phyloP scores from a whole-genome alignment of 2,329 filamentous ascomycete species.

The Ophiostoma montium region DNA sequence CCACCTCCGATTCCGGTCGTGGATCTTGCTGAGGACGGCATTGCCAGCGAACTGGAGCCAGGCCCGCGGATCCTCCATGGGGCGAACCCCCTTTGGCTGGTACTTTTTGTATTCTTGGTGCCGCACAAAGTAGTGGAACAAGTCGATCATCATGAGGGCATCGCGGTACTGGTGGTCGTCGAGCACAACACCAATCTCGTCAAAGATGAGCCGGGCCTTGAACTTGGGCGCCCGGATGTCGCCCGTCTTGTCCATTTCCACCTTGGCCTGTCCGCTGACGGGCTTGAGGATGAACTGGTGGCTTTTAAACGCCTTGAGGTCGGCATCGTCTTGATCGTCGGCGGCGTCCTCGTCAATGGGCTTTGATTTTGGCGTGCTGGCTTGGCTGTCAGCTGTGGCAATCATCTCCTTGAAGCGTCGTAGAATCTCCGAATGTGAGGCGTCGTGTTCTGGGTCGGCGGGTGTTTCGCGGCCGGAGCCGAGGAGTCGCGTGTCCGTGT shows the following conservation, averaged over 20 bases:
- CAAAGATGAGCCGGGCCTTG: slow-evolving; percentile 83
- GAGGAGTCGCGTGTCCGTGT: slow-evolving; percentile 77
- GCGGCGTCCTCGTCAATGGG: slow-evolving; percentile 30
- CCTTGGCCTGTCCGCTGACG: slow-evolving; percentile 85
- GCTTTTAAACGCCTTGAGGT: slow-evolving; percentile 19
- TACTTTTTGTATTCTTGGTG: slow-evolving; percentile 94
- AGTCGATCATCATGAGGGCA: slow-evolving; percentile 90
- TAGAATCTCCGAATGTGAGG: slow-evolving; percentile 57
- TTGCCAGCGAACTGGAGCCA: slow-evolving; percentile 89
- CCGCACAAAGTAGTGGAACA: slow-evolving; percentile 96
- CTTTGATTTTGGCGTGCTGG: background rate
- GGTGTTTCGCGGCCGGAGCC: slow-evolving; percentile 66
- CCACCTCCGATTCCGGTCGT: slow-evolving; percentile 85
- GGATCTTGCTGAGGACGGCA: slow-evolving; percentile 83
- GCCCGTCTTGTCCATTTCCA: slow-evolving; percentile 89
- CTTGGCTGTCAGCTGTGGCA: slow-evolving; percentile 36
- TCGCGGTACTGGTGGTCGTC: slow-evolving; percentile 97
- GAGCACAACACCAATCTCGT: slow-evolving; percentile 94
- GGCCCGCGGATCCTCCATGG: slow-evolving; percentile 79
- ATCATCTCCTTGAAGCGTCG: slow-evolving; percentile 67
- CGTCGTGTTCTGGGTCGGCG: slow-evolving; percentile 41
- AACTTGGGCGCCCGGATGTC: slow-evolving; percentile 66
- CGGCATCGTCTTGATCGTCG: slow-evolving; percentile 30
- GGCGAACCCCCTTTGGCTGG: slow-evolving; percentile 66
- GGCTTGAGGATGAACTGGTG: slow-evolving; percentile 95